Percentiles rank a stretch among this genome's conserved stretches.
These are phyloP conservation scores for Pythium phragmitis DNA, from an alignment of 352 stramenopile genomes.

Conservation along the genomic window DNA sequence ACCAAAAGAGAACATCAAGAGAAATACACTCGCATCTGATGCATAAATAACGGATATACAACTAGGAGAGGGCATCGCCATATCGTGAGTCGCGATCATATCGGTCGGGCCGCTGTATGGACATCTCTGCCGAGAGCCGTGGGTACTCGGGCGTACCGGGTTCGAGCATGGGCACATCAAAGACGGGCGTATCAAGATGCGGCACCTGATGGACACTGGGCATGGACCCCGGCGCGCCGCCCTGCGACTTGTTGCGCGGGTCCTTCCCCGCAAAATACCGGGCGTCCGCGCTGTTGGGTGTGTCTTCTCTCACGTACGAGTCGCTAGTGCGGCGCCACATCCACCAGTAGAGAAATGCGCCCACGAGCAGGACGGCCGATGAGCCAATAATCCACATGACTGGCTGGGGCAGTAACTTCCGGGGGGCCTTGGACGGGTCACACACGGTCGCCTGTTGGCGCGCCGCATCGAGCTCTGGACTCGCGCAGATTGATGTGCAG, in stretches of 20 bases:
- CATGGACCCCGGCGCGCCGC: not conserved
- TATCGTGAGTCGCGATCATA: too few species aligned
- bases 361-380: not conserved
- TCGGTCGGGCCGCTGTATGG: not conserved
- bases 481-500: constrained; percentile 15
- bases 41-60: not conserved
- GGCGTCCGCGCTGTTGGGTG: not conserved
- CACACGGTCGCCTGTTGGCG: not conserved
- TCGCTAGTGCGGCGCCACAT: constrained; percentile 14
- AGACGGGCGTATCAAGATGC: not conserved
- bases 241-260: not conserved
- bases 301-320: too few species aligned
- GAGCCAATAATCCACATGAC: constrained; percentile 15
- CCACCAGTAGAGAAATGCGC: constrained; percentile 9
- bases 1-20: too few species aligned
- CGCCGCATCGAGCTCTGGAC: not conserved
- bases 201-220: not conserved
- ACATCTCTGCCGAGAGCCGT: constrained; percentile 2
- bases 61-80: too few species aligned
- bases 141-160: constrained; percentile 7
- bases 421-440: constrained; percentile 6
- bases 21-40: too few species aligned
- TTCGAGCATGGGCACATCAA: constrained; percentile 17
- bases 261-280: not conserved
- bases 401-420: not conserved